These are phyloP conservation scores for Phaffomyces opuntiae DNA, from an alignment of 805 yeast genomes.

Conservation along the genomic window DNA sequence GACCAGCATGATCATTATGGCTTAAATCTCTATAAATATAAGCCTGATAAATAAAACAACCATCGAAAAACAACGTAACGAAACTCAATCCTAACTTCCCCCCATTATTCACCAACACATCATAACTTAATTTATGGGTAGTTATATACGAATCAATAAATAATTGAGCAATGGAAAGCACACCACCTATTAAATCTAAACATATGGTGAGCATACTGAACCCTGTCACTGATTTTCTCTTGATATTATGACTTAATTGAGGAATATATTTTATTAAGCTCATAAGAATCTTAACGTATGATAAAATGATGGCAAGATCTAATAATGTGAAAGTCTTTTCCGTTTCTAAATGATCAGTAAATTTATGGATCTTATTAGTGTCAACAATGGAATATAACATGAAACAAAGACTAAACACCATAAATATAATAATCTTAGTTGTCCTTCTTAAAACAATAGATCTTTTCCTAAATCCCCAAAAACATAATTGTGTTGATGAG, in stretches of 20 bases:
- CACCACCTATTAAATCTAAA: conserved; percentile 32
- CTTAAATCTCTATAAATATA: conserved; percentile 11
- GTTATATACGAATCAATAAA: conserved; percentile 21
- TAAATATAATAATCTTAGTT: conserved; percentile 16
- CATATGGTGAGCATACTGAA: conserved; percentile 57
- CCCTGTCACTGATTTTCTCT: conserved; percentile 75
- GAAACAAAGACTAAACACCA: conserved; percentile 1
- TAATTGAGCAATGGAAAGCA: conserved; percentile 18
- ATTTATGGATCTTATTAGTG: conserved; percentile 3
- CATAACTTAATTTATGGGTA: conserved; percentile 19
- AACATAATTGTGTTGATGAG: conserved; percentile 32
- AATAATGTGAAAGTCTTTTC: conserved; percentile 18
- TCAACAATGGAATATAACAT: conserved; percentile 11
- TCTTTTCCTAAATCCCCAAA: conserved; percentile 23
- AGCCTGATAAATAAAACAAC: conserved; percentile 34
- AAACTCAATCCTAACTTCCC: conserved; percentile 34
- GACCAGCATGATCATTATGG: no score
- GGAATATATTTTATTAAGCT: conserved; percentile 59
- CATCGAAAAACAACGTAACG: conserved; percentile 32
- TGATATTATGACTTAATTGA: conserved; percentile 75
- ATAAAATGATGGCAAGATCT: conserved; percentile 28
- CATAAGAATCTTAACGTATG: conserved; percentile 40
- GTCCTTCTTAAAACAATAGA: conserved; percentile 8
- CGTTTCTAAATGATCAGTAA: not conserved
- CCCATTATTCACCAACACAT: conserved; percentile 26